phyloP scores from a whole-genome alignment of 371 early-diverging fungal species.

The Enteropsectra breve region DNA sequence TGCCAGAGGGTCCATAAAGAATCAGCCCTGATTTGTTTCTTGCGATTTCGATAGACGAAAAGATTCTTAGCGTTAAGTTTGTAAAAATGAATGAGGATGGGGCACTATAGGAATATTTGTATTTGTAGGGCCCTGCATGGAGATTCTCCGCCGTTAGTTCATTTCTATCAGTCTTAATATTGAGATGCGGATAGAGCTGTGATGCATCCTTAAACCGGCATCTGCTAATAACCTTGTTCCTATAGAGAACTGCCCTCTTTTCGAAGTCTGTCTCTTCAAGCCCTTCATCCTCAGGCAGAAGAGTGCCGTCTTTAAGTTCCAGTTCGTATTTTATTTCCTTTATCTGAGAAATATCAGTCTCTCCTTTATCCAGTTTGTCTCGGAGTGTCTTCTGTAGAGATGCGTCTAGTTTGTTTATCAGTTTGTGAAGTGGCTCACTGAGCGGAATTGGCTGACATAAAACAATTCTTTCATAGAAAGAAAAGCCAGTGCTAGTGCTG shows the following conservation, averaged over 20 bases:
- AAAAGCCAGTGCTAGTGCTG: background rate
- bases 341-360: too few relatives aligned
- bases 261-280: background rate
- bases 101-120: constrained; percentile 35
- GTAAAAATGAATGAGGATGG: constrained; percentile 41
- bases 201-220: constrained; percentile 1
- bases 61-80: constrained; percentile 17
- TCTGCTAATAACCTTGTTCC: constrained; percentile 10
- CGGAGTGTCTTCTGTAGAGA: too few relatives aligned
- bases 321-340: too few relatives aligned
- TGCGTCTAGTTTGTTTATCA: too few relatives aligned
- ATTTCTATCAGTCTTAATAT: background rate
- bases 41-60: constrained; percentile 23
- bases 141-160: constrained; percentile 1
- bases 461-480: background rate
- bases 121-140: constrained; percentile 8
- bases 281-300: background rate
- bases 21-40: constrained; percentile 27
- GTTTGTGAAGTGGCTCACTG: too few relatives aligned
- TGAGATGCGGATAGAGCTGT: constrained; percentile 1
- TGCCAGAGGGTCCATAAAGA: constrained; percentile 65
- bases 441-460: background rate
- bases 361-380: too few relatives aligned
- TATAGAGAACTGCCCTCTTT: constrained; percentile 1
- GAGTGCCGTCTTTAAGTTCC: too few relatives aligned